Base-by-base conservation (phyloP, 371 early-diverging fungal species). In the Quaeritorhiza haematococci region DNA sequence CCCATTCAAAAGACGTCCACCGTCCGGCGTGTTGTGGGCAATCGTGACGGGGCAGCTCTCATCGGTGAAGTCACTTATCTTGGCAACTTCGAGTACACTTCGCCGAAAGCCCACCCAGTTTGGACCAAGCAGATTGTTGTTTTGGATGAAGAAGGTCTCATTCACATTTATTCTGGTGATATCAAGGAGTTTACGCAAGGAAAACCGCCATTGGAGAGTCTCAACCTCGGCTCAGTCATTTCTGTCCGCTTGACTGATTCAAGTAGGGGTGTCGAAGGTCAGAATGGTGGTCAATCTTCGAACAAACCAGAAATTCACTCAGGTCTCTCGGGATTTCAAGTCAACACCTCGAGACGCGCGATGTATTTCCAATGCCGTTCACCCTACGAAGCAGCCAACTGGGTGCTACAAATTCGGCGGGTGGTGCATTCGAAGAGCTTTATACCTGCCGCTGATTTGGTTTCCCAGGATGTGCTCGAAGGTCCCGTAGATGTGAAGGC, bases 361-460 rank as follows among this genome's bases (percentile, higher is more conserved):
- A 7, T 35, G 32, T 41, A 47, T 28, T 62, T 66, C 34, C 34
- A 34, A 19, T 49, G 59, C 29, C 47, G 50, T 1, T 53, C 51
- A 17, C 49, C 57, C 7, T 19, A 42, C 6, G 66, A 66, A 23
- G 61, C 66, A 5, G 61, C 56, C 10, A 55, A 61, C 26, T 66
- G 66, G 66, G 58, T 66, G 13, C 19, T 58, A 27, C 58, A 66
- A 27, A 66, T 55, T n/a, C 38, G 52, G 23, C 15, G 52, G 17
- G 58, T 58, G 2, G 23, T 66, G 1, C 21, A 45, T 13, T 28
- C 21, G 21, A 27, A 33, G 3, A 29, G 24, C 17, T 35, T 49
- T 33, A 5, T 62, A 17, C 56, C 60, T 3, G 38, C 55, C 0
- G 32, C 10, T 5, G 56, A 58, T n/a, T 23, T 49, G 5, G 35